These are phyloP conservation scores for Fusarium globosum DNA, from an alignment of 2,329 filamentous ascomycete genomes.

Conservation along the genomic window DNA sequence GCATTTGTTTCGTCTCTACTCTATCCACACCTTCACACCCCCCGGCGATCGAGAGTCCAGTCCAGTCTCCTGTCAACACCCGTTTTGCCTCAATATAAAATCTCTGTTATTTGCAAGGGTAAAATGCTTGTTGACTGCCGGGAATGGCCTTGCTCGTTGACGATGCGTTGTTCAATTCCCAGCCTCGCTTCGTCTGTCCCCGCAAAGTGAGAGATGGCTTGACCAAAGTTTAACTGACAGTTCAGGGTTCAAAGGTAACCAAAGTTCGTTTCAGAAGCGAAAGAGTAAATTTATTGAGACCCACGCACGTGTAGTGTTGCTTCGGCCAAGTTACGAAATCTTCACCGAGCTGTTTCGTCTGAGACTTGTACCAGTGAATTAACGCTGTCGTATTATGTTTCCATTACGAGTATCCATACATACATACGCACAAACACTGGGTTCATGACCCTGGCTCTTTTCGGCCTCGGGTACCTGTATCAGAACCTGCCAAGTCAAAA, in stretches of 20 bases:
- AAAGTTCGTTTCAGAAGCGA: constrained; percentile 4
- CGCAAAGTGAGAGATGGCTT: background rate
- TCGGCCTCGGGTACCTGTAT: constrained; percentile 34
- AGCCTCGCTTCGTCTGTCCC: constrained; percentile 21
- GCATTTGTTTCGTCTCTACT: constrained; percentile 22
- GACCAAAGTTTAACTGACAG: background rate
- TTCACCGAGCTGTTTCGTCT: background rate
- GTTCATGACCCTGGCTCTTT: background rate
- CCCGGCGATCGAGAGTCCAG: constrained; percentile 19
- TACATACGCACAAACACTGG: background rate
- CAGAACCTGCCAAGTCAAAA: constrained; percentile 10
- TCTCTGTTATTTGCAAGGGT: constrained; percentile 13
- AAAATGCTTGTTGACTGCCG: constrained; percentile 21
- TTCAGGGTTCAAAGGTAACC: background rate
- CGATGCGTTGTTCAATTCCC: constrained; percentile 34
- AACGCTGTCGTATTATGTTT: background rate
- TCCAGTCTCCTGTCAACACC: background rate
- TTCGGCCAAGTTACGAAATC: constrained; percentile 14
- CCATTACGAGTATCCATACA: background rate
- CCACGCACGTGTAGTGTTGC: constrained; percentile 8
- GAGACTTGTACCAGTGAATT: background rate
- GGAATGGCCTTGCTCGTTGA: constrained; percentile 19
- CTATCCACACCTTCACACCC: background rate
- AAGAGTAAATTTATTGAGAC: constrained; percentile 3
- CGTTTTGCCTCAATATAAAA: constrained; percentile 11